Conservation (phyloP, 2,329 filamentous ascomycete genomes). For the Rachicladosporium sp. region DNA sequence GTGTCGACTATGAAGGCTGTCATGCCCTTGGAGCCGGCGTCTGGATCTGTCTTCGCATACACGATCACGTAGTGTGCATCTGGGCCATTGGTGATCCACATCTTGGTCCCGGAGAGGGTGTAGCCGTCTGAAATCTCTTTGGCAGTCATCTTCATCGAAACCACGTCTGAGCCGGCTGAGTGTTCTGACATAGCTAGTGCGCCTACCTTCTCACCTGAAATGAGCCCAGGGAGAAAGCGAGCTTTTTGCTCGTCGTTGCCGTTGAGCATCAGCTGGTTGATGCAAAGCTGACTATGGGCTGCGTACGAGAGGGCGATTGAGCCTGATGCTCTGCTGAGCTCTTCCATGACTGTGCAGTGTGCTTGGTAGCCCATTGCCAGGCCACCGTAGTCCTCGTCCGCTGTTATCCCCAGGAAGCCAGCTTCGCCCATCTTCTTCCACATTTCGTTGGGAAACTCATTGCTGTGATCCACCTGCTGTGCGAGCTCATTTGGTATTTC, state of each 20-base stretch:
- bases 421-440: conserved; percentile 90
- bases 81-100: conserved; percentile 98
- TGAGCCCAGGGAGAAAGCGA: conserved; percentile 66
- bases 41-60: conserved; percentile 88
- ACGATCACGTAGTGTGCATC: conserved; percentile 88
- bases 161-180: conserved; percentile 81
- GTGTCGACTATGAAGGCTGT: conserved; percentile 85
- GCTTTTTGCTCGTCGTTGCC: conserved; percentile 67
- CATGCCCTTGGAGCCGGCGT: conserved; percentile 74
- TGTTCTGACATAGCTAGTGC: conserved; percentile 93
- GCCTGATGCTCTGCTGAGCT: conserved; percentile 68
- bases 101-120: conserved; percentile 79
- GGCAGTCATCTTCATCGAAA: conserved; percentile 84
- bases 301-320: conserved; percentile 78
- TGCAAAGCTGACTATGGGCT: conserved; percentile 88
- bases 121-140: conserved; percentile 74
- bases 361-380: conserved; percentile 91
- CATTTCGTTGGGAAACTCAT: conserved; percentile 81
- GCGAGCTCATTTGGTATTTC: conserved; percentile 80
- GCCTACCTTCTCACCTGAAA: conserved; percentile 69
- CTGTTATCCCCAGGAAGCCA: conserved; percentile 82
- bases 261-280: conserved; percentile 92
- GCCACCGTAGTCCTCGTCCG: conserved; percentile 82
- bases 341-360: conserved; percentile 90
- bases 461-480: conserved; percentile 66